Percentiles rank a stretch among this genome's conserved stretches.
These are phyloP conservation scores for Fomitopsis schrenkii DNA, from an alignment of 1,284 basidiomycete genomes.

Conservation along the genomic window DNA sequence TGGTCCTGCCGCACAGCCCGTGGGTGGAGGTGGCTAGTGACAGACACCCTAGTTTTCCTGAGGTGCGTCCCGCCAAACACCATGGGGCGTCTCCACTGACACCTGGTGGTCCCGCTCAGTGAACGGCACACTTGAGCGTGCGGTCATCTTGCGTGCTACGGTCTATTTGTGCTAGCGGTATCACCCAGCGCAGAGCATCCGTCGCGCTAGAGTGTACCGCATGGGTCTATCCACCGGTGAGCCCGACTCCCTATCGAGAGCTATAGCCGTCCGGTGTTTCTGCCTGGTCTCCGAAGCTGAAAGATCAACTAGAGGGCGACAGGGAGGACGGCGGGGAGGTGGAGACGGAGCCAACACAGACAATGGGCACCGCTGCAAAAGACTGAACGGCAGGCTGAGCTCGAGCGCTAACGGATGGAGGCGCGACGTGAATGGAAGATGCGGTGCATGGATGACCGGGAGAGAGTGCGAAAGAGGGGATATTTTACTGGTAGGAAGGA, in stretches of 20 bases:
- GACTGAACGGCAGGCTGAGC: too few species aligned
- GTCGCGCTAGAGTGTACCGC: not conserved
- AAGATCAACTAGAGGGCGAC: conserved; percentile 9
- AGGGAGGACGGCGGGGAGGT: conserved; percentile 27
- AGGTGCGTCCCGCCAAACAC: not conserved
- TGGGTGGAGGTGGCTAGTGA: not conserved
- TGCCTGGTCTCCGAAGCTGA: not conserved
- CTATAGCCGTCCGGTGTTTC: not conserved
- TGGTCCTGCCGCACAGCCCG: not conserved
- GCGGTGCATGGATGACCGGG: too few species aligned
- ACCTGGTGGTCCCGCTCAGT: not conserved
- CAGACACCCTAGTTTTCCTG: not conserved
- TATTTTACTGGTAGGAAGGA: too few species aligned
- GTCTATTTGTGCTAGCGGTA: not conserved
- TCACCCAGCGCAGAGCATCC: not conserved
- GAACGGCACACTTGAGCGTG: not conserved
- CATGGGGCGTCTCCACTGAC: not conserved
- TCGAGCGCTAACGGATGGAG: too few species aligned
- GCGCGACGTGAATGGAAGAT: too few species aligned
- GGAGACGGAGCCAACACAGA: conserved; percentile 36
- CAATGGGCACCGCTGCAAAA: not conserved
- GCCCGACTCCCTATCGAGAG: not conserved
- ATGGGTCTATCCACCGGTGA: not conserved
- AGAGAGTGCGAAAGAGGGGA: too few species aligned
- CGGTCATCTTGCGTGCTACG: not conserved